Evolutionary conservation across 495 filamentous ascomycete species (phyloP).

Genomic region (Hypoxylon subgilvum): DNA sequence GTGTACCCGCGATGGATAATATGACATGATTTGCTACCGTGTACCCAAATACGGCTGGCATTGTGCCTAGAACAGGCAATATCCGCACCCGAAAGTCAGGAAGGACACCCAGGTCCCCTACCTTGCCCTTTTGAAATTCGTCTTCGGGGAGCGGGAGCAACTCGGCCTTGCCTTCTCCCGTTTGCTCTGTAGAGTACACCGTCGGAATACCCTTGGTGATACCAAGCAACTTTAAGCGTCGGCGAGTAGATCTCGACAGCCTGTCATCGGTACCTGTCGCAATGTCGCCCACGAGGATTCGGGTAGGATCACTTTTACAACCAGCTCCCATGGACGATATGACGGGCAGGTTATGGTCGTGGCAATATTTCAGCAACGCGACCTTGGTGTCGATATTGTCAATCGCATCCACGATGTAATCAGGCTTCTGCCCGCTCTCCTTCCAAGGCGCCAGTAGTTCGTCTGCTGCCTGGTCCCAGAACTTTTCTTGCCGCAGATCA

Average conservation of each 20-base stretch:
- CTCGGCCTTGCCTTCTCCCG: conserved; percentile 88
- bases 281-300: conserved; percentile 91
- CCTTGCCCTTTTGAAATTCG: conserved; percentile 84
- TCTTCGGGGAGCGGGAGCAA: conserved; percentile 86
- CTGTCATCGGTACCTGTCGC: conserved; percentile 87
- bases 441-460: conserved; percentile 68
- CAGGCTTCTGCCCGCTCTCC: conserved; percentile 68
- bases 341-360: conserved; percentile 73
- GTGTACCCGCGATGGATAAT: conserved; percentile 68
- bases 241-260: conserved; percentile 81
- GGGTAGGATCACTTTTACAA: conserved; percentile 94
- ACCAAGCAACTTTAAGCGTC: conserved; percentile 77
- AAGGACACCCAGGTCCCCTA: conserved; percentile 83
- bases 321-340: conserved; percentile 97
- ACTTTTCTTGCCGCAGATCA: conserved; percentile 86
- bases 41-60: conserved; percentile 96
- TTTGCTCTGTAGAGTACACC: conserved; percentile 91
- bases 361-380: conserved; percentile 85
- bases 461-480: conserved; percentile 68
- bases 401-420: conserved; percentile 94
- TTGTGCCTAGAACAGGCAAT: conserved; percentile 90
- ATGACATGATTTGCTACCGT: conserved; percentile 90
- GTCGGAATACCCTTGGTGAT: conserved; percentile 85
- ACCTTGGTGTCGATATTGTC: conserved; percentile 99
- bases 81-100: conserved; percentile 94